phyloP scores from a whole-genome alignment of 1,139 yeast genomes.

The Candida sojae region DNA sequence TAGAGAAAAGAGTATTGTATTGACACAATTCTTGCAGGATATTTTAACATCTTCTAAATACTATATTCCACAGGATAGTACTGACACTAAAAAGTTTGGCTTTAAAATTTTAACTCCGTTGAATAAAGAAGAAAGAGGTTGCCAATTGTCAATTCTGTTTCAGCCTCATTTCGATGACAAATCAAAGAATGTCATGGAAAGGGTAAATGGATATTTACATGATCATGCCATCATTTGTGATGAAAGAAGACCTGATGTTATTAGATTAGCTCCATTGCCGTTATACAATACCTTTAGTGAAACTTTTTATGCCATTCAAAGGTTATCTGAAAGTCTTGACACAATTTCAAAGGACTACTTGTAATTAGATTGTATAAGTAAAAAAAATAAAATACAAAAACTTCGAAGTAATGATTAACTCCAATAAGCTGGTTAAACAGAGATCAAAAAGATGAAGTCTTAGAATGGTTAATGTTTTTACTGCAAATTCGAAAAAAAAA shows the following conservation, averaged over 20 bases:
- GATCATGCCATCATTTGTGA: conserved; percentile 74
- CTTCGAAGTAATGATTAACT: too few relatives aligned
- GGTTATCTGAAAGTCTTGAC: conserved; percentile 44
- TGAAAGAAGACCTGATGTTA: conserved; percentile 86
- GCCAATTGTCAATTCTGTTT: conserved; percentile 77
- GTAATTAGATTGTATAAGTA: conserved; percentile 1
- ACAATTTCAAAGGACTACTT: conserved; percentile 11
- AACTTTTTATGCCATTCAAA: conserved; percentile 46
- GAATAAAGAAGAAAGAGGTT: conserved; percentile 62
- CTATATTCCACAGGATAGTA: conserved; percentile 36
- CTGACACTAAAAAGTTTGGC: conserved; percentile 29
- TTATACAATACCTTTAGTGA: conserved; percentile 78
- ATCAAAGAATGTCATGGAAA: conserved; percentile 58
- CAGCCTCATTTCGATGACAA: conserved; percentile 47
- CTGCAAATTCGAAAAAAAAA: neutral
- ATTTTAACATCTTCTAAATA: conserved; percentile 45
- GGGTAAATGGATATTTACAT: conserved; percentile 51
- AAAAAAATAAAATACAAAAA: too few relatives aligned
- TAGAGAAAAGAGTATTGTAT: conserved; percentile 54
- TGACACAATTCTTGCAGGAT: conserved; percentile 60
- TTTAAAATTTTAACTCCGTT: conserved; percentile 77
- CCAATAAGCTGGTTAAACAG: too few relatives aligned
- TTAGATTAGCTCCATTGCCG: conserved; percentile 82
- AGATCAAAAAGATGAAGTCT: too few relatives aligned
- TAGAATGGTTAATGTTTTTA: neutral